A percentile compares a stretch with the other conserved stretches of the same genome.
Conservation (phyloP, 2,329 filamentous ascomycete species). For the Xylariaceae sp. region DNA sequence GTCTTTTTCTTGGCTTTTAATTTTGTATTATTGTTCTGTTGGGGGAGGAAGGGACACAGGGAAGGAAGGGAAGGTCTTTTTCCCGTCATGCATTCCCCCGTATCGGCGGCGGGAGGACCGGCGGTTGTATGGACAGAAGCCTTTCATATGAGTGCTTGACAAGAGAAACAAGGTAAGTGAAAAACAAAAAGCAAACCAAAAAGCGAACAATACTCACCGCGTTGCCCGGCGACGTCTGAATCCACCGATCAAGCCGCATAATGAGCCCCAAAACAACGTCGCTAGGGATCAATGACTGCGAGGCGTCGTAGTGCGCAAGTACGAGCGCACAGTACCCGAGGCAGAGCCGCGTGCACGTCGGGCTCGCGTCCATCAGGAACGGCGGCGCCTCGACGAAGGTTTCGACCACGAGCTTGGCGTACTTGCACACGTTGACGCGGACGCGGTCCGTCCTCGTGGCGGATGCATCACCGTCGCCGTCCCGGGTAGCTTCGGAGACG, state of each 20-base stretch:
- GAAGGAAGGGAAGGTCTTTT: too few relatives aligned
- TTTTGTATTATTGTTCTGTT: background rate
- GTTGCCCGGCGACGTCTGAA: constrained; percentile 30
- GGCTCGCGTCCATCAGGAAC: constrained; percentile 31
- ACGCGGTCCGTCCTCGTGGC: constrained; percentile 12
- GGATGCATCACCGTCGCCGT: background rate
- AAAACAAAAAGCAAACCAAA: background rate
- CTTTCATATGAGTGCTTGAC: background rate
- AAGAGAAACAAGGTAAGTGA: background rate
- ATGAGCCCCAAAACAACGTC: constrained; percentile 30
- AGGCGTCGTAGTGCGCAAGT: constrained; percentile 33
- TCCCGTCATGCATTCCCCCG: background rate
- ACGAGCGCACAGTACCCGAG: constrained; percentile 35
- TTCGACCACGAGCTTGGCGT: constrained; percentile 31
- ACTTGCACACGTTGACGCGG: constrained; percentile 28
- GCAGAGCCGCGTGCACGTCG: constrained; percentile 32
- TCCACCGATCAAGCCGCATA: constrained; percentile 30
- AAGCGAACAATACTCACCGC: constrained; percentile 5
- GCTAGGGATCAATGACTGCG: constrained; percentile 30
- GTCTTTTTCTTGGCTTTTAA: background rate
- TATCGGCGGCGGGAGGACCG: background rate
- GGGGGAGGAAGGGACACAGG: background rate
- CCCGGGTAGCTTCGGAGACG: background rate
- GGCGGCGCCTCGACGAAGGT: constrained; percentile 34
- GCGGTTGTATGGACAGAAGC: background rate